Base-by-base conservation (phyloP, 2,329 filamentous ascomycete genomes). In the Fusarium sp. region DNA sequence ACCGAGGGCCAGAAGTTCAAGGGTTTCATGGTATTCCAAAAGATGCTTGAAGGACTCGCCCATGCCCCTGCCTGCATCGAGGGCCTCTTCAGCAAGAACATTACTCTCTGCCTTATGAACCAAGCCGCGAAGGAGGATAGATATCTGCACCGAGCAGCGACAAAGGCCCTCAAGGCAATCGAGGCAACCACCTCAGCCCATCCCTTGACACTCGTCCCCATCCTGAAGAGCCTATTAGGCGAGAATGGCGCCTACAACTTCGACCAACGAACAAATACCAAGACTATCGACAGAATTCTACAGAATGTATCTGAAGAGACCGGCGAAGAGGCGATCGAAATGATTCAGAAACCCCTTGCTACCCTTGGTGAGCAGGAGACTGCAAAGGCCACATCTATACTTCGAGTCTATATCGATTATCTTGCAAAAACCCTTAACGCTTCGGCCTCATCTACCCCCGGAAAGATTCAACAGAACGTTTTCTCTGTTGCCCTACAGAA, bases 1-100 rank as follows among this genome's bases (percentile, higher is more conserved):
- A 96, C 94, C 2, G 89, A 94, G 42, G 93, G 94, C 70, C 91
- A 96, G 56, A 98, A 97, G 78, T 93, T 93, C 73, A 94, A 93
- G 78, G 96, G 96, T 0, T 95, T 98, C 79, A 88, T 94, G 73
- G 86, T 98, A 4, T 93, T 97, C 73, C 89, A 91, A 71, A 92
- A 91, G 73, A 87, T 94, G 70, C 80, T 97, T 6, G 80, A 85
- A 43, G 81, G 81, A 5, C 78, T 86, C 10, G 81, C 83, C 30
- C 82, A 72, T 75, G 86, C 77, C 21, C 74, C 74, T 19, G 51
- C 68, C 56, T 85, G 84, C 70, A 86, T 81, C 51, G 83, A 77
- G 66, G 83, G 78, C 10, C 82, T 97, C 1, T 97, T 98, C 76
- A 94, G 92, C 72, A 88, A 89, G 64, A 97, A 97, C 72, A 82